phyloP scores from a whole-genome alignment of 2,329 filamentous ascomycete species.

The Pseudogymnoascus sp. region DNA sequence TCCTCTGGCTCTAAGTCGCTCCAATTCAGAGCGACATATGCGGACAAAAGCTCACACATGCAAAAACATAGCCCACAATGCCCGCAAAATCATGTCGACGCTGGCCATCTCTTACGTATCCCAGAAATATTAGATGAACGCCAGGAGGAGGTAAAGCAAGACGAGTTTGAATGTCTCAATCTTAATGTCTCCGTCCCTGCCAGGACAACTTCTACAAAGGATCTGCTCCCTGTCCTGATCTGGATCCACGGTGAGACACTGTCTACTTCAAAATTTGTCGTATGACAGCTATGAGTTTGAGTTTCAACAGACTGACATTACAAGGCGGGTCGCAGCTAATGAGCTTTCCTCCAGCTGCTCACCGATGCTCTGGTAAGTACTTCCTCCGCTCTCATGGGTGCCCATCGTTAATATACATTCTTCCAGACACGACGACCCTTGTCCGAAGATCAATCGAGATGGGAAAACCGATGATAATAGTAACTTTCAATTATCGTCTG shows the following conservation, averaged over 20 bases:
- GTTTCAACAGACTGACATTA: background rate
- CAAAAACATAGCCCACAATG: slow-evolving; percentile 10
- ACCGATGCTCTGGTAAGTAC: background rate
- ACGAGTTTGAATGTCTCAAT: slow-evolving; percentile 10
- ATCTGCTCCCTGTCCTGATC: slow-evolving; percentile 7
- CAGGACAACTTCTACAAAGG: background rate
- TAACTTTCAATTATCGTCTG: slow-evolving; percentile 37
- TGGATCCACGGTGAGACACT: slow-evolving; percentile 10
- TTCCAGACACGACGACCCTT: slow-evolving; percentile 13
- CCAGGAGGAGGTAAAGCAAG: background rate
- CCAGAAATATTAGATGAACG: slow-evolving; percentile 1
- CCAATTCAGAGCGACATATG: too few species aligned
- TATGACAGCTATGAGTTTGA: background rate
- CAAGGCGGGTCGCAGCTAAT: slow-evolving; percentile 10
- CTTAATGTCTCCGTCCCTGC: slow-evolving; percentile 8
- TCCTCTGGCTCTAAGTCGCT: too few species aligned
- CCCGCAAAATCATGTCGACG: slow-evolving; percentile 9
- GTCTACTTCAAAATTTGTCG: background rate
- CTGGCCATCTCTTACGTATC: slow-evolving; percentile 6
- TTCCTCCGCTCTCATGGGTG: too few species aligned
- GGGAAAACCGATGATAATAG: slow-evolving; percentile 33
- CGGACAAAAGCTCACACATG: background rate
- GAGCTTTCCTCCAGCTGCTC: slow-evolving; percentile 6
- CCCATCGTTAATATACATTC: too few species aligned
- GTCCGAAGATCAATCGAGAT: slow-evolving; percentile 30